Base-by-base conservation (phyloP, 148 eudicot genomes). In the Silene conica region DNA sequence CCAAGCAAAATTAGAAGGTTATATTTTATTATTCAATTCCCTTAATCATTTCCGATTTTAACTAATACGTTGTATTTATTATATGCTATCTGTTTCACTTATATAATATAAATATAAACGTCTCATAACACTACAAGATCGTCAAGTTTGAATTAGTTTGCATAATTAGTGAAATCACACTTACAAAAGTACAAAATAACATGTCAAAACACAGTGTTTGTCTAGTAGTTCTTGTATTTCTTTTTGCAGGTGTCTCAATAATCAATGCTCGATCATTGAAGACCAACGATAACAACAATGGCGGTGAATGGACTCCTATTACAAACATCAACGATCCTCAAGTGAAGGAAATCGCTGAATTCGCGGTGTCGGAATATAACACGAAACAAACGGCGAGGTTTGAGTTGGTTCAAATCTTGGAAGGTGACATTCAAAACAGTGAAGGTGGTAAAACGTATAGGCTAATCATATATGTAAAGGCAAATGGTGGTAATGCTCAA, bases 301-400 rank as follows among this genome's bases (percentile, higher is more conserved):
- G 48, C 1, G 21, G 43, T 52, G 58, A 11, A 70, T 52, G 21
- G 58, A 18, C 8, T 4, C 41, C 61, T 8, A 50, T 70, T 1
- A 3, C 60, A 12, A 25, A 70, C 21, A 25, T 70, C 59, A 18
- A 23, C 12, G 73, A 70, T 50, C 73, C 60, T 22, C 59, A 50
- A 7, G 61, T 70, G 41, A 25, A 50, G 5, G 41, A 52, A 22
- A 70, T 70, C 5, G 73, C 41, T 10, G 12, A 70, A 15, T 70
- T 50, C 43, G 73, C 73, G 5, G 61, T 70, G 12, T 50, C 59
- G 19, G 13, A 23, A 16, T 28, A 70, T 22, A 70, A 54, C 73
- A 14, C 52, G 43, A 15, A 54, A 70, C 73, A 70, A 23, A 14
- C 20, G 2, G 50, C 52, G 5, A 31, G 23, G 22, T 55, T 16